Conservation (phyloP, 768 basidiomycete genomes). For the Leccinum arenicola region DNA sequence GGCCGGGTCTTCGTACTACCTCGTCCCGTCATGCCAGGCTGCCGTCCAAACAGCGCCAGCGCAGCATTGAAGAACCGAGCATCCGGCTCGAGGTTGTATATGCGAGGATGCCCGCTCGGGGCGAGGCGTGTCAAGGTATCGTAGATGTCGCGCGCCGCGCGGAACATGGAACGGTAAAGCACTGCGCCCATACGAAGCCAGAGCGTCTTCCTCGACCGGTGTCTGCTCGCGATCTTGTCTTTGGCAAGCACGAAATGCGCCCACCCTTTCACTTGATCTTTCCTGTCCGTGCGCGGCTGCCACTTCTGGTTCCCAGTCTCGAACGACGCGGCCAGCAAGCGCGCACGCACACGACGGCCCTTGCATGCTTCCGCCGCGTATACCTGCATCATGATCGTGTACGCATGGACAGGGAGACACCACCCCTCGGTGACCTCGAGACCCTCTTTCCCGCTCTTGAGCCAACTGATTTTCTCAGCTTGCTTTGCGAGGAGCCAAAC, state of each 20-base stretch:
- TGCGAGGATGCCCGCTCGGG: conserved; percentile 24
- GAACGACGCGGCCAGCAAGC: background rate
- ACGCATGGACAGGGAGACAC: conserved; percentile 63
- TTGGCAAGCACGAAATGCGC: conserved; percentile 31
- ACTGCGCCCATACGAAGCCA: conserved; percentile 29
- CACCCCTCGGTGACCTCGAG: conserved; percentile 44
- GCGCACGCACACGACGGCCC: conserved; percentile 17
- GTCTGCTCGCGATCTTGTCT: conserved; percentile 17
- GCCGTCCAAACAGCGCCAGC: conserved; percentile 41
- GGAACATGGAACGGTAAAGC: conserved; percentile 38
- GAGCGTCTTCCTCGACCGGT: conserved; percentile 26
- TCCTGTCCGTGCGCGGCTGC: conserved; percentile 15
- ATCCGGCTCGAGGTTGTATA: conserved; percentile 47
- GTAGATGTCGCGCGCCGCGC: conserved; percentile 30
- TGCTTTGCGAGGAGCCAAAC: conserved; percentile 62
- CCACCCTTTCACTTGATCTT: conserved; percentile 33
- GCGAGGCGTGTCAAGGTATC: conserved; percentile 21
- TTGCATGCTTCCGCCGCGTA: conserved; percentile 48
- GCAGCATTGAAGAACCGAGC: conserved; percentile 64
- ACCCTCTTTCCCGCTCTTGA: conserved; percentile 16
- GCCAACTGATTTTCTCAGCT: conserved; percentile 58
- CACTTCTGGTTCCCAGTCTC: conserved; percentile 13
- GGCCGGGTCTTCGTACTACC: conserved; percentile 12
- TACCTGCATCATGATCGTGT: conserved; percentile 67
- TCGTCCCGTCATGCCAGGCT: conserved; percentile 19